These are phyloP conservation scores for Medicago lupulina DNA, from an alignment of 306 rosid genomes.

Conservation along the genomic window DNA sequence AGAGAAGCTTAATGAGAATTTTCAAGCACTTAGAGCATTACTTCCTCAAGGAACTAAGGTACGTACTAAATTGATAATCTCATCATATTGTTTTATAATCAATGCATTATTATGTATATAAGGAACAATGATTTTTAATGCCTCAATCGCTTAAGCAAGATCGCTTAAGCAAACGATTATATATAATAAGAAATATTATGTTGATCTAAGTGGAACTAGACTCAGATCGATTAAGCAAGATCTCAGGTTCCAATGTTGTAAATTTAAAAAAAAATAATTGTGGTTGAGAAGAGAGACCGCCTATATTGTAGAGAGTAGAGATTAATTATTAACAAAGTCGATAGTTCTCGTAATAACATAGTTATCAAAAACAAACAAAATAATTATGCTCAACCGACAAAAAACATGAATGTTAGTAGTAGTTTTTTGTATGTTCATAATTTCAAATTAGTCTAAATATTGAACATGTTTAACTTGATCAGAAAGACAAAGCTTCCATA, in stretches of 20 bases:
- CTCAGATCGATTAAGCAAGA: too few species aligned
- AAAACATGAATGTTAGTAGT: background rate
- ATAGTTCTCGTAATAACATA: background rate
- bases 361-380: background rate
- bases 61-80: background rate
- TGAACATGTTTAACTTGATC: constrained; percentile 22
- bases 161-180: background rate
- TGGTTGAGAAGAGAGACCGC: background rate
- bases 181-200: background rate
- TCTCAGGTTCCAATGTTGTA: background rate
- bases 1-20: constrained; percentile 84
- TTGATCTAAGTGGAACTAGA: too few species aligned
- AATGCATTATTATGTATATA: background rate
- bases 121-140: background rate
- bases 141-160: too few species aligned
- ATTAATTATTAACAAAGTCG: too few species aligned
- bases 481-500: constrained; percentile 90
- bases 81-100: background rate
- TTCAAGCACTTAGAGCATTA: constrained; percentile 67
- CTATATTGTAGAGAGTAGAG: too few species aligned
- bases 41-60: constrained; percentile 94
- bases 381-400: too few species aligned
- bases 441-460: background rate
- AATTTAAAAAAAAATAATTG: background rate
- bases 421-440: background rate